Evolutionary conservation across 1,284 basidiomycete species (phyloP), one percentile per base, ranked within the genome.

Genomic region (Exobasidium cylindrosporum): DNA sequence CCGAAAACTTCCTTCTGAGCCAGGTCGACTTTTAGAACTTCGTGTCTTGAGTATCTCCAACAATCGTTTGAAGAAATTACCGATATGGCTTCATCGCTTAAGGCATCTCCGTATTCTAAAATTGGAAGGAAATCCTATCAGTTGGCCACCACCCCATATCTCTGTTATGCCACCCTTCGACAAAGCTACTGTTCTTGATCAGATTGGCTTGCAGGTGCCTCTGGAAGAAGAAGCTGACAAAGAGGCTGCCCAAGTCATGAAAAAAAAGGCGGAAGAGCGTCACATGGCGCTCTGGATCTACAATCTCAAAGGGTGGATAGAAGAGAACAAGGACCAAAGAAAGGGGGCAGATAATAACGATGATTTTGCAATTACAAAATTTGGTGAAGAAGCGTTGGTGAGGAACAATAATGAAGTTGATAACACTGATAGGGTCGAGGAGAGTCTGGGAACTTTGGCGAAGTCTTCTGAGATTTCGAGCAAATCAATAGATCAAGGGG

Each of bases 21-120:
- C 94, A 2, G 93, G 93, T 17, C 86, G 87, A 4, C 84, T 98
- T 17, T 82, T 86, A 56, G 86, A 89, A 58, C 87, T 98, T 65
- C 87, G 87, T 65, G 92, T 96, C 21, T 87, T 97, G 57, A 93
- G 89, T 29, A 83, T 97, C 55, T 87, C 91, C 23, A 87, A 87
- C 76, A 98, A 98, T 82, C 89, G 87, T 77, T 83, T 98, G 54
- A 85, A 86, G 43, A 84, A 85, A 21, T 83, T 98, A 0, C 95
- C 95, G 1, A 76, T 83, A 3, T 97, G 95, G 80, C 80, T 97
- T 46, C 81, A 84, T 17, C 84, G 87, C 64, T 94, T 96, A 79
- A 82, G 81, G 32, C 84, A 86, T 58, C 83, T 98, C 35, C 87
- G 88, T 58, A 86, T 95, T 30, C 84, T 97, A 76, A 92, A 92